phyloP scores from a whole-genome alignment of 805 yeast genomes.

The Alloascoidea africana region DNA sequence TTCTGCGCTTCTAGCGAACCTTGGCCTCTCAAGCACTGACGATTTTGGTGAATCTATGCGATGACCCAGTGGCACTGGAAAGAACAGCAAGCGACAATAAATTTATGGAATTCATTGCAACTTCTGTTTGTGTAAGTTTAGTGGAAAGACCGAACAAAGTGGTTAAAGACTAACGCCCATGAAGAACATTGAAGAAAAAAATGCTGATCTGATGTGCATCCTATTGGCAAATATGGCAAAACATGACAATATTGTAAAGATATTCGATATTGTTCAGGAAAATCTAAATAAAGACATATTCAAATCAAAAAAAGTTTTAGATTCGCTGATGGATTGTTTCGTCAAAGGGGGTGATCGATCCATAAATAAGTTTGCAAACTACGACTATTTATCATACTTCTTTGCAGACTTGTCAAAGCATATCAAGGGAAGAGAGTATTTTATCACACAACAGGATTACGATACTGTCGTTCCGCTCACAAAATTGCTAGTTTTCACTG shows the following conservation, averaged over 20 bases:
- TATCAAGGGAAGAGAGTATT: constrained; percentile 46
- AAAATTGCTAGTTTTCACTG: constrained; percentile 73
- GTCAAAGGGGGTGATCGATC: constrained; percentile 69
- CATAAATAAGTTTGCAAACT: constrained; percentile 58
- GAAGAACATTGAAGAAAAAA: constrained; percentile 35
- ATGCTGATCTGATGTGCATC: constrained; percentile 74
- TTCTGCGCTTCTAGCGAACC: constrained; percentile 17
- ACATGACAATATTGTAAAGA: constrained; percentile 40
- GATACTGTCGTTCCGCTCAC: constrained; percentile 68
- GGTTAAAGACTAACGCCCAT: constrained; percentile 26
- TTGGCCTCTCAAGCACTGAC: constrained; percentile 58
- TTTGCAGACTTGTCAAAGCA: constrained; percentile 85
- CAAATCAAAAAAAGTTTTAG: constrained; percentile 29
- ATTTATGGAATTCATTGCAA: constrained; percentile 21
- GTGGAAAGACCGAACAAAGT: constrained; percentile 22
- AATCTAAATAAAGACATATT: constrained; percentile 31
- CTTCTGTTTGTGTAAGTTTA: constrained; percentile 25
- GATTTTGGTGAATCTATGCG: constrained; percentile 72
- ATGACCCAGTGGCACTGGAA: constrained; percentile 45
- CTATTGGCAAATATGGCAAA: constrained; percentile 78
- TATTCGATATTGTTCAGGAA: constrained; percentile 27
- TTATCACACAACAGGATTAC: constrained; percentile 54
- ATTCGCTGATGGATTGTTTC: constrained; percentile 77
- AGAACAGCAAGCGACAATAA: constrained; percentile 48
- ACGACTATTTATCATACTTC: constrained; percentile 72